Conservation (phyloP, 1,284 basidiomycete genomes). For the Tilletiaria anomala region DNA sequence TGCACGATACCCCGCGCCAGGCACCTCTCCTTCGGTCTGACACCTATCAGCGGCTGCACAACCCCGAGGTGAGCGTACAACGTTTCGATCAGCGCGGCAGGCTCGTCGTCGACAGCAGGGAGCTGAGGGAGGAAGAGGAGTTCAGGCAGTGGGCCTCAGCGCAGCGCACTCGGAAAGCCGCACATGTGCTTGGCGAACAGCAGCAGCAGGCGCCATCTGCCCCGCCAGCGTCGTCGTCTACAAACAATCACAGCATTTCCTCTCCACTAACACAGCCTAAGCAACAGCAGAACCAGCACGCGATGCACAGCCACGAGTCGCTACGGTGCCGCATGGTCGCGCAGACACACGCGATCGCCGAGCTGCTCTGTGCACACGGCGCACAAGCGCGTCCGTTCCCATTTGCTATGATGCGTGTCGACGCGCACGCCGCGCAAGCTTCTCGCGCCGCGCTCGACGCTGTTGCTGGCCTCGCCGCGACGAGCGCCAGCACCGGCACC, state of each 20-base stretch:
- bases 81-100: slow-evolving; percentile 15
- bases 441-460: not conserved
- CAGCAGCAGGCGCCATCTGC: too few species aligned
- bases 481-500: too few species aligned
- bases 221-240: too few species aligned
- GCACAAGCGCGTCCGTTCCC: slow-evolving; percentile 67
- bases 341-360: slow-evolving; percentile 49
- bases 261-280: too few species aligned
- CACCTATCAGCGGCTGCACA: too few species aligned
- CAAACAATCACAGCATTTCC: too few species aligned
- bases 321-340: slow-evolving; percentile 61
- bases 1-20: too few species aligned
- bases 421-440: slow-evolving; percentile 5
- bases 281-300: too few species aligned
- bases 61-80: too few species aligned
- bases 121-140: slow-evolving; percentile 14
- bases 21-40: too few species aligned
- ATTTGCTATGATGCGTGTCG: slow-evolving; percentile 24
- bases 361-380: slow-evolving; percentile 66
- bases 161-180: too few species aligned
- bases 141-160: not conserved
- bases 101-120: slow-evolving; percentile 6
- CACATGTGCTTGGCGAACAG: too few species aligned
- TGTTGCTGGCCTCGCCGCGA: not conserved
- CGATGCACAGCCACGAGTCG: slow-evolving; percentile 12